Evolutionary conservation across 805 yeast species (phyloP).

Genomic region (Sugiyamaella americana): DNA sequence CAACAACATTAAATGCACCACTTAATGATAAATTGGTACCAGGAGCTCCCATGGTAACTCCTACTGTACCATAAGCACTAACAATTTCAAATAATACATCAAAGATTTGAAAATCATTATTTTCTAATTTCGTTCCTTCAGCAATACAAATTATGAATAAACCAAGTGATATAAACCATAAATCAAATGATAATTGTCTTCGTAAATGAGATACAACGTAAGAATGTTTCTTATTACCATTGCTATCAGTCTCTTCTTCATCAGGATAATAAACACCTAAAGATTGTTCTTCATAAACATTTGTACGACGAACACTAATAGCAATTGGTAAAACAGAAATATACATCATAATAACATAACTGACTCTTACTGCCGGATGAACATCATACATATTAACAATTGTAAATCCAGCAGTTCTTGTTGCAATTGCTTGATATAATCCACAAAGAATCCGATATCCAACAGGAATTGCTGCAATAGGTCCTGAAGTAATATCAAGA

Average conservation of each 20-base stretch:
- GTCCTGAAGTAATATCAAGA: slow-evolving; percentile 55
- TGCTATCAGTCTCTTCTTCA: slow-evolving; percentile 31
- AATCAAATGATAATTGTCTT: slow-evolving; percentile 85
- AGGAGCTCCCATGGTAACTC: slow-evolving; percentile 82
- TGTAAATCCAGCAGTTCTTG: slow-evolving; percentile 90
- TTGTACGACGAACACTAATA: slow-evolving; percentile 91
- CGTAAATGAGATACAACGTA: slow-evolving; percentile 85
- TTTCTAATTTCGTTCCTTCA: slow-evolving; percentile 59
- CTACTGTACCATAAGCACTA: slow-evolving; percentile 96
- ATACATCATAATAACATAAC: slow-evolving; percentile 96
- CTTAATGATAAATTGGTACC: slow-evolving; percentile 60
- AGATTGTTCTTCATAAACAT: slow-evolving; percentile 96
- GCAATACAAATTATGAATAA: slow-evolving; percentile 80
- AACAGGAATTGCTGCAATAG: slow-evolving; percentile 48
- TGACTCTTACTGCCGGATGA: slow-evolving; percentile 89
- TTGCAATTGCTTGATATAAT: slow-evolving; percentile 80
- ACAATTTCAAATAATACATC: slow-evolving; percentile 78
- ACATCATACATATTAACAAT: slow-evolving; percentile 62
- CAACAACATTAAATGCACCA: slow-evolving; percentile 61
- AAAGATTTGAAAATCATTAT: slow-evolving; percentile 58
- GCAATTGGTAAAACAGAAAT: slow-evolving; percentile 95
- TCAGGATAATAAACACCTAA: slow-evolving; percentile 71
- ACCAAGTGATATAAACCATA: slow-evolving; percentile 89
- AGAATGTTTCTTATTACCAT: slow-evolving; percentile 44
- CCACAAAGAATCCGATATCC: slow-evolving; percentile 78